Percentiles rank a stretch among this genome's conserved stretches.
Conservation (phyloP, 352 stramenopile species). For the Phytopythium boreale region DNA sequence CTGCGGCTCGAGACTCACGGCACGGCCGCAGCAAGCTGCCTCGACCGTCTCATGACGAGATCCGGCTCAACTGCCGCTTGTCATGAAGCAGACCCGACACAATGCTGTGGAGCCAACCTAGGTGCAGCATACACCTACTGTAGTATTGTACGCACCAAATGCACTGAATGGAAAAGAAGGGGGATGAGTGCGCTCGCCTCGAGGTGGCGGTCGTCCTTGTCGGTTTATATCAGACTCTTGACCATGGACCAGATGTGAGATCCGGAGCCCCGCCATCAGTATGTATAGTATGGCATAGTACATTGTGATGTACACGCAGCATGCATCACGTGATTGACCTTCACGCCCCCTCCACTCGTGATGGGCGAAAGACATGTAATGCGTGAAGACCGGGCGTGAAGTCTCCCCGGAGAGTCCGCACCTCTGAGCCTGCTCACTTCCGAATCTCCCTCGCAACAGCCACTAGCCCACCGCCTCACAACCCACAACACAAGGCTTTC, state of each 20-base stretch:
- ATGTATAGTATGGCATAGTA: too few relatives aligned
- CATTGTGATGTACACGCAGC: too few relatives aligned
- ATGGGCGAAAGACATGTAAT: neutral
- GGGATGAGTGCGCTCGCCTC: neutral
- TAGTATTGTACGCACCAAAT: neutral
- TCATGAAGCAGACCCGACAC: neutral
- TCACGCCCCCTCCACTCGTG: neutral
- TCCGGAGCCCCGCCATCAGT: neutral
- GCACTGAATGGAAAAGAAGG: neutral
- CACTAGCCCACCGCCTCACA: neutral
- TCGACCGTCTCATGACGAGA: neutral
- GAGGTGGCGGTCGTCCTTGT: neutral
- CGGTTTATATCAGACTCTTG: neutral
- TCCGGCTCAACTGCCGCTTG: neutral
- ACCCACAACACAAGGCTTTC: neutral
- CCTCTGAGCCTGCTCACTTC: neutral
- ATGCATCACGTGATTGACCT: neutral
- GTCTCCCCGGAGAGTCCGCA: neutral
- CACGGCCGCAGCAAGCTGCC: neutral
- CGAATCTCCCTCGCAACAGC: neutral
- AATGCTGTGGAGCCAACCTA: too few relatives aligned
- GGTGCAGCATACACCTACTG: neutral
- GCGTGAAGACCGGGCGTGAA: neutral
- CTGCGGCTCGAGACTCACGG: neutral
- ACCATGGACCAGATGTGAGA: neutral